Conservation (phyloP, 768 basidiomycete genomes). For the Kwoniella europaea region DNA sequence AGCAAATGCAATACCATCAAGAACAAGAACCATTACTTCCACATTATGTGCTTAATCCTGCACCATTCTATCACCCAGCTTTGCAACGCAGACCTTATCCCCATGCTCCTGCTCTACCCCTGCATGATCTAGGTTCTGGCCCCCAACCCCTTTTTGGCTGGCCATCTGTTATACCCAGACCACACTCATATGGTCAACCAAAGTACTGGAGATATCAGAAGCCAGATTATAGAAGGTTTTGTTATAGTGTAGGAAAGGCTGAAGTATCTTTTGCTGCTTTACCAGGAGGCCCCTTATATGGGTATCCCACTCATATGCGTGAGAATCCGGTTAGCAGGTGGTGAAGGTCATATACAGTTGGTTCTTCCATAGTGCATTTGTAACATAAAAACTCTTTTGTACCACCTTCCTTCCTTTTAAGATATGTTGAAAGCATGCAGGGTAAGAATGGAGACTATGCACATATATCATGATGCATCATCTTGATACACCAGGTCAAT, state of each 20-base stretch:
- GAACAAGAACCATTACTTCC: too few relatives aligned
- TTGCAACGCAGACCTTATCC: slow-evolving; percentile 15
- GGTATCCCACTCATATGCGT: slow-evolving; percentile 19
- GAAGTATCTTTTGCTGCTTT: slow-evolving; percentile 52
- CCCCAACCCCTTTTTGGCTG: slow-evolving; percentile 42
- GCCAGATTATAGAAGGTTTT: slow-evolving; percentile 53
- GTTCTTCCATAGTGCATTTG: not conserved
- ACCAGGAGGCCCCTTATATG: slow-evolving; percentile 44
- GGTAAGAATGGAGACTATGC: too few relatives aligned
- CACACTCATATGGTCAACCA: slow-evolving; percentile 39
- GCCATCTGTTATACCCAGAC: slow-evolving; percentile 33
- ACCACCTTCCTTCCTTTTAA: not conserved
- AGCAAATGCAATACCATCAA: too few relatives aligned
- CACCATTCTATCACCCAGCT: too few relatives aligned
- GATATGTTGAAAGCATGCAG: not conserved
- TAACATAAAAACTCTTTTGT: slow-evolving; percentile 1
- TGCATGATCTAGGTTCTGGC: slow-evolving; percentile 36
- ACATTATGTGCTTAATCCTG: too few relatives aligned
- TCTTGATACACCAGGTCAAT: too few relatives aligned
- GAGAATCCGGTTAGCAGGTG: not conserved
- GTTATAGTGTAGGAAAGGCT: slow-evolving; percentile 53
- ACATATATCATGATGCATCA: too few relatives aligned
- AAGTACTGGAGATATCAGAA: slow-evolving; percentile 32
- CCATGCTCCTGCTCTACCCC: slow-evolving; percentile 20
- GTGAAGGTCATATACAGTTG: not conserved